Conservation (phyloP, 1,284 basidiomycete species). For the Sporisorium iseilematis-ciliati region DNA sequence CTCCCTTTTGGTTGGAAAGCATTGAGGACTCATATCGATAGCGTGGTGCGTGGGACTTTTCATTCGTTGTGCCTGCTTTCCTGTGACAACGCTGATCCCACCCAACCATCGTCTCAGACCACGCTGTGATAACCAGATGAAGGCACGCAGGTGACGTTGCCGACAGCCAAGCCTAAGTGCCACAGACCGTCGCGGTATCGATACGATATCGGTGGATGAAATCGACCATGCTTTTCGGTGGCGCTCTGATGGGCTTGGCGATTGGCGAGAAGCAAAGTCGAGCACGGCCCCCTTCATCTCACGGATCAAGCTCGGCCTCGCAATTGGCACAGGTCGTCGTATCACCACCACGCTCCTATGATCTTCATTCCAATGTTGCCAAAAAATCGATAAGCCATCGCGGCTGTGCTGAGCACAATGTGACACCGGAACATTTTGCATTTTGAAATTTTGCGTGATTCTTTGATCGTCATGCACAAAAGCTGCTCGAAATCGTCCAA, state of each 20-base stretch:
- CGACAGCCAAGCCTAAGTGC: neutral
- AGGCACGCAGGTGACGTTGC: too few species aligned
- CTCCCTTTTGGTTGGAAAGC: neutral
- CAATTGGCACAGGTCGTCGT: neutral
- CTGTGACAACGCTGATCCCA: too few species aligned
- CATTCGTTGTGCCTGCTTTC: neutral
- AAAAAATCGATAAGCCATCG: constrained; percentile 13
- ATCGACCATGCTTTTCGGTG: neutral
- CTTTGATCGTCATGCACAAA: neutral
- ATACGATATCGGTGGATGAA: neutral
- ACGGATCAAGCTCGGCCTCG: neutral
- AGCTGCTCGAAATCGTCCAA: neutral
- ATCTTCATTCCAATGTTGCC: neutral
- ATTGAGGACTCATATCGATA: neutral
- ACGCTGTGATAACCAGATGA: neutral
- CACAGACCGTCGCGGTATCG: neutral
- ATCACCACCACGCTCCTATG: neutral
- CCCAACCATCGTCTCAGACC: neutral
- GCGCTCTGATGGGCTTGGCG: neutral
- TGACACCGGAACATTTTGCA: neutral
- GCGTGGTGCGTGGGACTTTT: neutral
- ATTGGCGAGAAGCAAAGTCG: neutral
- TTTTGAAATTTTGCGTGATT: neutral
- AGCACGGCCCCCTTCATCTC: neutral
- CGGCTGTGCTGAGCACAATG: constrained; percentile 8